A percentile compares a stretch with the other conserved stretches of the same genome.
phyloP scores from a whole-genome alignment of 495 filamentous ascomycete species.

The Xylaria curta region DNA sequence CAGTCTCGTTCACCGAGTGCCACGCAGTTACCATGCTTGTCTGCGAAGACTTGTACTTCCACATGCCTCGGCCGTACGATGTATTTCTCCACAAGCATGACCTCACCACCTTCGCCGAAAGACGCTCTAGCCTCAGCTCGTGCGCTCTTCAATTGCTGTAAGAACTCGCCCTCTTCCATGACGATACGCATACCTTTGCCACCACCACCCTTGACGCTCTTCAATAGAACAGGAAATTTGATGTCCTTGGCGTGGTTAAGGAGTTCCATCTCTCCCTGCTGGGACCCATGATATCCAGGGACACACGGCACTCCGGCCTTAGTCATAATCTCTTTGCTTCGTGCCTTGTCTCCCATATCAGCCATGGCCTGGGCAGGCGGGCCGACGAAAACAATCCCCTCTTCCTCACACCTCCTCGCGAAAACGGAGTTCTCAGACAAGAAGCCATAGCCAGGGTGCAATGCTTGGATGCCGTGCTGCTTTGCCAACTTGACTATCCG shows the following conservation, averaged over 20 bases:
- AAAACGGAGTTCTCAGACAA: slow-evolving; percentile 94
- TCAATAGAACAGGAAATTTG: slow-evolving; percentile 90
- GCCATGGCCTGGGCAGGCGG: slow-evolving; percentile 92
- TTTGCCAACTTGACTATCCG: slow-evolving; percentile 89
- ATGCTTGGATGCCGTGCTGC: slow-evolving; percentile 80
- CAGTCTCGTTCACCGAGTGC: slow-evolving; percentile 87
- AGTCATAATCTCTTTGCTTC: slow-evolving; percentile 91
- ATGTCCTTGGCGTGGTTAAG: slow-evolving; percentile 78
- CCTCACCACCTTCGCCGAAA: slow-evolving; percentile 84
- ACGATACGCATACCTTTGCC: slow-evolving; percentile 99
- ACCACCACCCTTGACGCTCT: slow-evolving; percentile 95
- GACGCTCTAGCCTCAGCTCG: slow-evolving; percentile 89
- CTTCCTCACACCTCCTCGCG: slow-evolving; percentile 85
- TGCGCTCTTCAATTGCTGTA: slow-evolving; percentile 80
- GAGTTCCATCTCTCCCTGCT: slow-evolving; percentile 78
- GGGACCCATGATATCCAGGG: slow-evolving; percentile 89
- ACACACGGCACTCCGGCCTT: slow-evolving; percentile 93
- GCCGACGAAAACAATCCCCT: slow-evolving; percentile 92
- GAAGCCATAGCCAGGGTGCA: slow-evolving; percentile 98
- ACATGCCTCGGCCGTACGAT: slow-evolving; percentile 94
- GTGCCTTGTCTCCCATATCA: slow-evolving; percentile 96
- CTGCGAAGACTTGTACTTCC: slow-evolving; percentile 97
- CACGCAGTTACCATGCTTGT: slow-evolving; percentile 83
- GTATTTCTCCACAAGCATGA: slow-evolving; percentile 97
- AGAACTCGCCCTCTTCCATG: slow-evolving; percentile 73